A percentile compares a stretch with the other conserved stretches of the same genome.
phyloP scores from a whole-genome alignment of 306 rosid genomes.

The Carpinus viminea region DNA sequence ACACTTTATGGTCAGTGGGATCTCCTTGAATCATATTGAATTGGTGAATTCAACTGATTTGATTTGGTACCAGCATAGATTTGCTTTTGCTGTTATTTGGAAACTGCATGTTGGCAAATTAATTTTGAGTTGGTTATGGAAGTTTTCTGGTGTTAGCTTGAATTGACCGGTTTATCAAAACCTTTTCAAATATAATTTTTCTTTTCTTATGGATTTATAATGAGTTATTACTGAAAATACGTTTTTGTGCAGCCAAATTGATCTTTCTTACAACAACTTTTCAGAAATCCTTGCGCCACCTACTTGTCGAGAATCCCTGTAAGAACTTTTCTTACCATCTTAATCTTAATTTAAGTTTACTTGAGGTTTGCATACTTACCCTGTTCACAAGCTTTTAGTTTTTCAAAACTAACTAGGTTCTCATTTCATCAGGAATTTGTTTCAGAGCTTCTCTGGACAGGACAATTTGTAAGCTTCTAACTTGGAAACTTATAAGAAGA shows the following conservation, averaged over 20 bases:
- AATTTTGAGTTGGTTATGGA: too few relatives aligned
- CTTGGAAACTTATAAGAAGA: neutral
- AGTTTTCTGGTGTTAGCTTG: too few relatives aligned
- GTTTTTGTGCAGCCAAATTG: constrained; percentile 2
- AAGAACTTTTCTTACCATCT: neutral
- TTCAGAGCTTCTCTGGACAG: neutral
- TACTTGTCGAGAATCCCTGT: constrained; percentile 13
- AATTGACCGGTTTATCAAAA: too few relatives aligned
- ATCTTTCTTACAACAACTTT: constrained; percentile 35
- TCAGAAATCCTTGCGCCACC: neutral
- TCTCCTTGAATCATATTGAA: too few relatives aligned
- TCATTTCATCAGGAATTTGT: constrained; percentile 25
- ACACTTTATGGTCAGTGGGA: too few relatives aligned
- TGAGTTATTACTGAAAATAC: neutral
- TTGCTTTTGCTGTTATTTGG: too few relatives aligned
- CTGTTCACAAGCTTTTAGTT: neutral
- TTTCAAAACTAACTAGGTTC: neutral
- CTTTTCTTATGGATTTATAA: neutral
- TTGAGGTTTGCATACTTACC: neutral
- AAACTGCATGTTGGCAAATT: too few relatives aligned
- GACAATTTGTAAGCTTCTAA: constrained; percentile 25
- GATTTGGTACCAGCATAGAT: too few relatives aligned
- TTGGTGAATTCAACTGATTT: too few relatives aligned
- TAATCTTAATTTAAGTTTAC: neutral
- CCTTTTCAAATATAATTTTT: too few relatives aligned